Evolutionary conservation across 1,139 yeast species (phyloP).

Genomic region (Trichomonascaceae sp.): DNA sequence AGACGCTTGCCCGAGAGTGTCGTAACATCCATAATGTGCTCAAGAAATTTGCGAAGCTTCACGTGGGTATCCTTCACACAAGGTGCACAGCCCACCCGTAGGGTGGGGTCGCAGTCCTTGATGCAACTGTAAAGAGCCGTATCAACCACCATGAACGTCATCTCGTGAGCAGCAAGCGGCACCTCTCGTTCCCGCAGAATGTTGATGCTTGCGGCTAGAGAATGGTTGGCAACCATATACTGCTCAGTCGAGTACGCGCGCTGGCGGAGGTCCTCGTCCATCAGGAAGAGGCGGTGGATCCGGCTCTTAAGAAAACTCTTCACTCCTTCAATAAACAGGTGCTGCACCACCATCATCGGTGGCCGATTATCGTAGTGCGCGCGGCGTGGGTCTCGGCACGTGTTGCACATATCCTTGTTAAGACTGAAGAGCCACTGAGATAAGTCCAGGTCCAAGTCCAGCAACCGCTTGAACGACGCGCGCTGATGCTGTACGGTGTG

Average conservation of each 20-base stretch:
- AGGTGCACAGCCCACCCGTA: conserved; percentile 4
- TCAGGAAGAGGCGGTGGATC: conserved; percentile 9
- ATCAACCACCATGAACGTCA: conserved; percentile 11
- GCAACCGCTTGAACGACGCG: neutral
- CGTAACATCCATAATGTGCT: conserved; percentile 3
- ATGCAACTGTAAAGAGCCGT: conserved; percentile 11
- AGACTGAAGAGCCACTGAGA: neutral
- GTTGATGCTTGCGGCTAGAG: conserved; percentile 6
- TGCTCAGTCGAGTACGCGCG: conserved; percentile 9
- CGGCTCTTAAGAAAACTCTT: conserved; percentile 10
- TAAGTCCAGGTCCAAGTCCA: neutral
- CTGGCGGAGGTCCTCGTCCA: conserved; percentile 2
- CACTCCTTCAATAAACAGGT: conserved; percentile 6
- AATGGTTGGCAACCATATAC: conserved; percentile 7
- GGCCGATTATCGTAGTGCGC: neutral
- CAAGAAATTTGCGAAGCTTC: conserved; percentile 3
- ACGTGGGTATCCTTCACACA: conserved; percentile 4
- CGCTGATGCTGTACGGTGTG: neutral
- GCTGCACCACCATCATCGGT: conserved; percentile 2
- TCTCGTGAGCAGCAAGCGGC: conserved; percentile 7
- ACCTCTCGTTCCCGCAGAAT: conserved; percentile 5
- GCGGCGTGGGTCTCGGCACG: neutral
- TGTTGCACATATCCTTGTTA: too few species aligned
- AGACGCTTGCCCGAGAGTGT: conserved; percentile 4
- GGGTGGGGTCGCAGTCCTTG: conserved; percentile 5